Conservation (phyloP, 2,329 filamentous ascomycete species). For the Scolecobasidium constrictum region DNA sequence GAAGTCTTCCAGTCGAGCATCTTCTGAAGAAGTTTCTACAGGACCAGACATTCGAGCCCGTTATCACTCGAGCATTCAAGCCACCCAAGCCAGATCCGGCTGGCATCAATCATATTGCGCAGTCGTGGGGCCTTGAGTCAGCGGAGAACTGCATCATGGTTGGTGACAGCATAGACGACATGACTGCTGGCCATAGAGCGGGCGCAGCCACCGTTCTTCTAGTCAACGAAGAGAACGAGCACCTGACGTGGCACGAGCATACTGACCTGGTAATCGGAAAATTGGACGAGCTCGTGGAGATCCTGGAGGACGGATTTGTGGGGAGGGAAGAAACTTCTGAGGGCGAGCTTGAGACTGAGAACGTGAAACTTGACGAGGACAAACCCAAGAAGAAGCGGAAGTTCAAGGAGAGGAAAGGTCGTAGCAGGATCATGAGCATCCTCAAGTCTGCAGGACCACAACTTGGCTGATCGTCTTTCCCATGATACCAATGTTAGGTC, state of each 20-base stretch:
- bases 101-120: constrained; percentile 77
- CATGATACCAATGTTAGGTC: no score
- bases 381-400: background rate
- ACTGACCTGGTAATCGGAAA: constrained; percentile 64
- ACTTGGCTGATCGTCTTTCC: no score
- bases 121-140: constrained; percentile 52
- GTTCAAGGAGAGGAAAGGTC: background rate
- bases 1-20: constrained; percentile 55
- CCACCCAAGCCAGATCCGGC: constrained; percentile 83
- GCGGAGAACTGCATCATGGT: constrained; percentile 37
- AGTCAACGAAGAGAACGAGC: constrained; percentile 67
- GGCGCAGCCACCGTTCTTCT: constrained; percentile 87
- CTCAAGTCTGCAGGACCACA: background rate
- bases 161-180: constrained; percentile 71
- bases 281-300: constrained; percentile 64
- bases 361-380: no score
- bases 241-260: constrained; percentile 59
- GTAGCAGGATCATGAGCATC: background rate
- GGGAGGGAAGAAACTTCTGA: background rate
- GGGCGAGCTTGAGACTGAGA: background rate
- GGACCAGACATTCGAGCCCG: constrained; percentile 57
- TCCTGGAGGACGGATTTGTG: constrained; percentile 66
- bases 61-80: constrained; percentile 73
- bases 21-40: constrained; percentile 66
- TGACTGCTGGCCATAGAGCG: constrained; percentile 72